These are phyloP conservation scores for Chaetomium cochliodes DNA, from an alignment of 495 filamentous ascomycete genomes.

Conservation along the genomic window DNA sequence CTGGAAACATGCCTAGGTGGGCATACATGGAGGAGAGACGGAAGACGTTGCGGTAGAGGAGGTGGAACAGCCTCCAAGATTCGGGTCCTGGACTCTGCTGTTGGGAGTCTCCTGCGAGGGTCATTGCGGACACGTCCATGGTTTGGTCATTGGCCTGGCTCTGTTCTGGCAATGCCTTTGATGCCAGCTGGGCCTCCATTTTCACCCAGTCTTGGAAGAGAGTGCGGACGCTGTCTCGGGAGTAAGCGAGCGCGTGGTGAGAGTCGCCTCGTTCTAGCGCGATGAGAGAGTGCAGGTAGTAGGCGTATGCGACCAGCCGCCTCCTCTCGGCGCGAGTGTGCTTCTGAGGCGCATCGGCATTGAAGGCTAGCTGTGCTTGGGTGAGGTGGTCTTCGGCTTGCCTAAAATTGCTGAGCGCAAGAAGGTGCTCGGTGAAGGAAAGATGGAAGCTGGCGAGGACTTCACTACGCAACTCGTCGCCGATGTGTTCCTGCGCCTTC, in stretches of 20 bases:
- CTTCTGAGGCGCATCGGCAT: conserved; percentile 24
- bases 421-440: conserved; percentile 69
- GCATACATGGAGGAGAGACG: conserved; percentile 75
- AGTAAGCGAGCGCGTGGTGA: conserved; percentile 63
- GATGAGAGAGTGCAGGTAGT: conserved; percentile 60
- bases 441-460: conserved; percentile 60
- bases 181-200: conserved; percentile 49
- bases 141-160: conserved; percentile 35
- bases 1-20: conserved; percentile 80
- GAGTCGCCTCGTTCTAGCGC: conserved; percentile 62
- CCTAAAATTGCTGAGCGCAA: conserved; percentile 63
- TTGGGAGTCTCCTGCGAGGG: conserved; percentile 23
- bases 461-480: conserved; percentile 25
- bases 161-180: conserved; percentile 35
- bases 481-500: conserved; percentile 50
- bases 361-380: conserved; percentile 37
- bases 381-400: conserved; percentile 52
- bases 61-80: conserved; percentile 78
- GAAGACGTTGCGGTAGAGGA: conserved; percentile 64
- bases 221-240: conserved; percentile 63
- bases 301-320: conserved; percentile 51
- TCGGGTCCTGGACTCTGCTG: conserved; percentile 52
- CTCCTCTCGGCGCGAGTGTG: conserved; percentile 35
- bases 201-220: conserved; percentile 70
- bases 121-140: conserved; percentile 23